phyloP scores from a whole-genome alignment of 2,329 filamentous ascomycete species.

The Teratosphaeria epicoccoides region DNA sequence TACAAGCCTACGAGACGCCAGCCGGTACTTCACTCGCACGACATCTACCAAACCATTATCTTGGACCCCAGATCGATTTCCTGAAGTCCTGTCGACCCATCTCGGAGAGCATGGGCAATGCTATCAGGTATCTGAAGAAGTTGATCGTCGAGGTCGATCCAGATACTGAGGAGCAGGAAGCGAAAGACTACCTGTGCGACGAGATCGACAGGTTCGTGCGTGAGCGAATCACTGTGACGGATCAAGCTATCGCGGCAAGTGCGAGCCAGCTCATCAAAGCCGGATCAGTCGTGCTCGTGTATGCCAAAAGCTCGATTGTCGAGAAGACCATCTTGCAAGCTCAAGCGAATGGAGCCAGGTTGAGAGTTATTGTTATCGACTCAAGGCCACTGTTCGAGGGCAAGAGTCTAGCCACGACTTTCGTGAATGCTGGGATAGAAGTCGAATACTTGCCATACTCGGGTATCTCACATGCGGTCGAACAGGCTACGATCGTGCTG shows the following conservation, averaged over 20 bases:
- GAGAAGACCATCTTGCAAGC: slow-evolving; percentile 71
- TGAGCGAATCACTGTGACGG: slow-evolving; percentile 79
- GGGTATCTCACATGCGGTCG: slow-evolving; percentile 63
- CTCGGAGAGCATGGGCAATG: slow-evolving; percentile 94
- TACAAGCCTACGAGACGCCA: slow-evolving; percentile 85
- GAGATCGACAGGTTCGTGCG: slow-evolving; percentile 83
- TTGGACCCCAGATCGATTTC: slow-evolving; percentile 93
- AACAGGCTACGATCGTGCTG: slow-evolving; percentile 61
- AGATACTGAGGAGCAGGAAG: slow-evolving; percentile 67
- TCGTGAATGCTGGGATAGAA: slow-evolving; percentile 59
- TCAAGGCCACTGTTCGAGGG: slow-evolving; percentile 61
- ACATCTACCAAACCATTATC: slow-evolving; percentile 80
- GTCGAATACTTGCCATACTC: slow-evolving; percentile 76
- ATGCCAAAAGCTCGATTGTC: slow-evolving; percentile 75
- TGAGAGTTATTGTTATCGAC: slow-evolving; percentile 79
- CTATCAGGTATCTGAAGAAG: slow-evolving; percentile 87
- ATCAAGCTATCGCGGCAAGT: slow-evolving; percentile 70
- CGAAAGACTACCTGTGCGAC: slow-evolving; percentile 66
- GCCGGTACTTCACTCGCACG: slow-evolving; percentile 73
- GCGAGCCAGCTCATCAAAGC: slow-evolving; percentile 66
- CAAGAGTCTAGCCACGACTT: slow-evolving; percentile 57
- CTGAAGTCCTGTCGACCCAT: slow-evolving; percentile 89
- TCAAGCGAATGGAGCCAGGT: slow-evolving; percentile 57
- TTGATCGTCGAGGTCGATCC: slow-evolving; percentile 85
- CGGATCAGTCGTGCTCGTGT: slow-evolving; percentile 76